phyloP scores from a whole-genome alignment of 352 stramenopile genomes.

The Phytopythium chamaehyphon region DNA sequence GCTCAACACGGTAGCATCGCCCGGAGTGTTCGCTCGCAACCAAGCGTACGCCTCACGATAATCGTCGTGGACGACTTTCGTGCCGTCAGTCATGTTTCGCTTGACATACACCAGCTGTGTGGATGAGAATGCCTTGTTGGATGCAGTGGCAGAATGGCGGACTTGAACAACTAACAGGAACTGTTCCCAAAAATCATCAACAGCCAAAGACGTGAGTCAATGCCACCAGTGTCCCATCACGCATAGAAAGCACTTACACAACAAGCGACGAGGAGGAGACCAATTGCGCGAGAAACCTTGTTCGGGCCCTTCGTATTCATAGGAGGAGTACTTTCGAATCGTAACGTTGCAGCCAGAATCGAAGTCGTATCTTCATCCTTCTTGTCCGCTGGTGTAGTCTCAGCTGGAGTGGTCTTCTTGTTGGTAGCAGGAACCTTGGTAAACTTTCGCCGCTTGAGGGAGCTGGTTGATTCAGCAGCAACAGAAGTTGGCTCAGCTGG shows the following conservation, averaged over 20 bases:
- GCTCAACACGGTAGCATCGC: constrained; percentile 65
- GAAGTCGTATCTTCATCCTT: not conserved
- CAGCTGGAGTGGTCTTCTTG: not conserved
- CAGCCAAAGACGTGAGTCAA: constrained; percentile 3
- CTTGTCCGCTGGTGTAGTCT: not conserved
- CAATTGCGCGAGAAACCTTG: constrained; percentile 19
- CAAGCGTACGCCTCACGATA: constrained; percentile 83
- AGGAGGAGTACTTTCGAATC: constrained; percentile 15
- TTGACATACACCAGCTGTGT: constrained; percentile 72
- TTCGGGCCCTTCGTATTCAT: constrained; percentile 1
- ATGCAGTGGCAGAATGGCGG: constrained; percentile 53
- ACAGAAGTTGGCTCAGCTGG: not conserved
- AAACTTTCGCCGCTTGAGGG: constrained; percentile 6
- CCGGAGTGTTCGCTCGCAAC: constrained; percentile 66
- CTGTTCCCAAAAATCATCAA: constrained; percentile 26
- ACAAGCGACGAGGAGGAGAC: constrained; percentile 50
- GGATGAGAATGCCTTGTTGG: constrained; percentile 74
- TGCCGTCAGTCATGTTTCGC: constrained; percentile 41
- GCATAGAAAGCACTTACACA: constrained; percentile 26
- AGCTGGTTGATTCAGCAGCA: not conserved
- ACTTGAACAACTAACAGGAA: constrained; percentile 67
- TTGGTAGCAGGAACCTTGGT: constrained; percentile 4
- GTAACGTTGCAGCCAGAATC: constrained; percentile 20
- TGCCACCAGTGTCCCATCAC: not conserved
- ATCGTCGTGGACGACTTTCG: constrained; percentile 57